Conservation (phyloP, 306 rosid species). For the Purshia tridentata region DNA sequence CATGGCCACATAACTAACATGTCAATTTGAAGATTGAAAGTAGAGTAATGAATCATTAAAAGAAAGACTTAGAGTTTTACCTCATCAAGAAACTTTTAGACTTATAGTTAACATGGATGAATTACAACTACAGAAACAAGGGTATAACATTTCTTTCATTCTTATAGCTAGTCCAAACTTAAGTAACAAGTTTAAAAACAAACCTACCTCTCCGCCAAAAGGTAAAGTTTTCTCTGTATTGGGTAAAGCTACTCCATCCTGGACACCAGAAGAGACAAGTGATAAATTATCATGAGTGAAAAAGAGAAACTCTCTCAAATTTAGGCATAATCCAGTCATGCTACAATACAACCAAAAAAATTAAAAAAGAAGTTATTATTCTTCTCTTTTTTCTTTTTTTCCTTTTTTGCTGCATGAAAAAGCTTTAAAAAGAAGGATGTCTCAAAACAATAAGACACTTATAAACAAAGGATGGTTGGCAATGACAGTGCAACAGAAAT, state of each 20-base stretch:
- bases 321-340: constrained; percentile 11
- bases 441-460: not conserved
- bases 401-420: not conserved
- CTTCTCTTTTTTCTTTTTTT: too few relatives aligned
- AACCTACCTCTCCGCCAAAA: constrained; percentile 91
- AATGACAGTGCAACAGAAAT: not conserved
- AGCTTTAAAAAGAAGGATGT: not conserved
- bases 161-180: constrained; percentile 17
- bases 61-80: not conserved
- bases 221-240: constrained; percentile 77
- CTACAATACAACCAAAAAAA: constrained; percentile 16
- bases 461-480: not conserved
- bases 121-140: constrained; percentile 6
- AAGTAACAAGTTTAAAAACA: constrained; percentile 19
- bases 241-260: constrained; percentile 92
- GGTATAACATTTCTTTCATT: constrained; percentile 14
- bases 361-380: not conserved
- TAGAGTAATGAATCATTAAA: not conserved
- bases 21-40: not conserved
- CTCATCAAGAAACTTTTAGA: not conserved
- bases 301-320: constrained; percentile 10
- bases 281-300: constrained; percentile 25
- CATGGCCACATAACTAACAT: not conserved
- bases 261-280: constrained; percentile 33
- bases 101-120: not conserved